Conservation (phyloP, 805 yeast genomes). For the Candida maesae region DNA sequence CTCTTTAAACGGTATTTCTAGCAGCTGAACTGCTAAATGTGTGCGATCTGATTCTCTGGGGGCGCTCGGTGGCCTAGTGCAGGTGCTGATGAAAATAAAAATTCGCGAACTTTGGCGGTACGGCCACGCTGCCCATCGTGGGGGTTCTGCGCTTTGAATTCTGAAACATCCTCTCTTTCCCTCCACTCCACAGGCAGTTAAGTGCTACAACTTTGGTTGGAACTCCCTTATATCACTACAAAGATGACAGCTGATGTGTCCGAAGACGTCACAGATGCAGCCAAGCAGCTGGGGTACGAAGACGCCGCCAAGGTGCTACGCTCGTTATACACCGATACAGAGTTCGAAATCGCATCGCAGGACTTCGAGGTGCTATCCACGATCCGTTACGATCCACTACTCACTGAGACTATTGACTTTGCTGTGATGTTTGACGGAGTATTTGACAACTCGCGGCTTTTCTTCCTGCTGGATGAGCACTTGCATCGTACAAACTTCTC, state of each 20-base stretch:
- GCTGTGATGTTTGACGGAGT: constrained; percentile 11
- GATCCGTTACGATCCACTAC: constrained; percentile 68
- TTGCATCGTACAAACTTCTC: constrained; percentile 53
- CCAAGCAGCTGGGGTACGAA: constrained; percentile 8
- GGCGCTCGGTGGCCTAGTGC: too few species aligned
- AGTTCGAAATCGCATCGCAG: constrained; percentile 13
- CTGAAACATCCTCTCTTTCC: too few species aligned
- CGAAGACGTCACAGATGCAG: constrained; percentile 4
- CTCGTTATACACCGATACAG: constrained; percentile 6
- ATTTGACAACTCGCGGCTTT: constrained; percentile 28
- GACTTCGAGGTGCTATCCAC: constrained; percentile 64
- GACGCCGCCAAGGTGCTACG: constrained; percentile 4
- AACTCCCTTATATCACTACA: neutral
- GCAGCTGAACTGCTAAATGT: too few species aligned
- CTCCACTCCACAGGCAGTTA: too few species aligned
- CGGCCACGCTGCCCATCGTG: too few species aligned
- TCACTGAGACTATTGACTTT: constrained; percentile 27
- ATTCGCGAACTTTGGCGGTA: too few species aligned
- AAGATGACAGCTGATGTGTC: neutral
- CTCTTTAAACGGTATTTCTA: too few species aligned
- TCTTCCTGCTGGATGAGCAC: constrained; percentile 66
- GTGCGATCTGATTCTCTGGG: too few species aligned
- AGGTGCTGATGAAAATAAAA: too few species aligned
- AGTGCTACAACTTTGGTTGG: too few species aligned
- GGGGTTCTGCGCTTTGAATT: too few species aligned